These are phyloP conservation scores for Rhinocladiella similis DNA, from an alignment of 2,329 filamentous ascomycete genomes.

Conservation along the genomic window DNA sequence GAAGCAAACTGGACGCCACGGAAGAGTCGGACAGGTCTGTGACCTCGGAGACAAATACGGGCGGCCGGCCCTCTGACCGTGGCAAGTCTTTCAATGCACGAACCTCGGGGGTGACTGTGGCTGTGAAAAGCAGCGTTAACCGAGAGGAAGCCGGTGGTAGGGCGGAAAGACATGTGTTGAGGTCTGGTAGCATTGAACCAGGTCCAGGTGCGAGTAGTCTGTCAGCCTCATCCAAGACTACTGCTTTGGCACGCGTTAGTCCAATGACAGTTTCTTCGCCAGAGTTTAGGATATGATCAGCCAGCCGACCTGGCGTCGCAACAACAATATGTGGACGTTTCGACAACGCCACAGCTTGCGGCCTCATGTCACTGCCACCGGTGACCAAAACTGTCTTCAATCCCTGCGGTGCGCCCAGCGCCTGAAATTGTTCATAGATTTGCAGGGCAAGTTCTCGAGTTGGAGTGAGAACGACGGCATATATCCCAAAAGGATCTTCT, in stretches of 20 bases:
- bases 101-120: slow-evolving; percentile 91
- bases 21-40: slow-evolving; percentile 74
- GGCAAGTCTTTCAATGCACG: slow-evolving; percentile 79
- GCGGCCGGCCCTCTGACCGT: slow-evolving; percentile 65
- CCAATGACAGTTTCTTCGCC: slow-evolving; percentile 88
- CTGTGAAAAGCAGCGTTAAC: slow-evolving; percentile 95
- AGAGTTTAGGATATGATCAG: slow-evolving; percentile 89
- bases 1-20: slow-evolving; percentile 66
- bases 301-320: slow-evolving; percentile 87
- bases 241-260: slow-evolving; percentile 73
- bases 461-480: slow-evolving; percentile 83
- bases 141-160: slow-evolving; percentile 75
- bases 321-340: slow-evolving; percentile 88
- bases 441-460: slow-evolving; percentile 91
- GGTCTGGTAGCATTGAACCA: slow-evolving; percentile 91
- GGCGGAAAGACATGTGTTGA: slow-evolving; percentile 81
- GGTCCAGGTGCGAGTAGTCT: slow-evolving; percentile 72
- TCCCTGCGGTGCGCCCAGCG: slow-evolving; percentile 82
- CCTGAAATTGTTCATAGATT: slow-evolving; percentile 94
- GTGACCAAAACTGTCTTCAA: slow-evolving; percentile 89
- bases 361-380: slow-evolving; percentile 87
- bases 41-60: slow-evolving; percentile 87
- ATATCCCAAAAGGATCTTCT: slow-evolving; percentile 87
- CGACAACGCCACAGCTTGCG: slow-evolving; percentile 81
- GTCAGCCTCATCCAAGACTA: slow-evolving; percentile 96